A percentile compares a stretch with the other conserved stretches of the same genome.
Conservation (phyloP, 169 alveolate species). For the Cryptosporidium bovis region DNA sequence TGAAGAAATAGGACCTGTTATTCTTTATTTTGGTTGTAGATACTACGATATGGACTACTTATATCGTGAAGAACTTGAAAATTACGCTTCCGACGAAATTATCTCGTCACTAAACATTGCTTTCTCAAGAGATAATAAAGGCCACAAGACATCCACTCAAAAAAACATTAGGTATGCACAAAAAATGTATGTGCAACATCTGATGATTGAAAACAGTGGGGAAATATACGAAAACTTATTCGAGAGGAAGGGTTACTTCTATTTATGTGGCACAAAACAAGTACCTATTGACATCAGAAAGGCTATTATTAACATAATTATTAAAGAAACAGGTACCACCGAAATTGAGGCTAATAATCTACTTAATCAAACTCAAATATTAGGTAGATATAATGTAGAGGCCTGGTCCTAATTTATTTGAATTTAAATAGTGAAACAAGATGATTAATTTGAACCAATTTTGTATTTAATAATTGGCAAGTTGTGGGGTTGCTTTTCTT, state of each 20-base stretch:
- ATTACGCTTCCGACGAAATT: slow-evolving; percentile 76
- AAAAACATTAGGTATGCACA: slow-evolving; percentile 48
- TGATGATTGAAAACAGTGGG: slow-evolving; percentile 60
- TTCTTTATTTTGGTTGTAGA: slow-evolving; percentile 81
- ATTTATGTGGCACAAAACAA: slow-evolving; percentile 76
- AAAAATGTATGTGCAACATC: slow-evolving; percentile 81
- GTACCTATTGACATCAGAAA: slow-evolving; percentile 74
- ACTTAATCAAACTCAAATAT: slow-evolving; percentile 33
- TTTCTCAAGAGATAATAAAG: slow-evolving; percentile 79
- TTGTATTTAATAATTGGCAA: neutral
- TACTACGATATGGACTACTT: slow-evolving; percentile 79
- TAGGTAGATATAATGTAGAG: slow-evolving; percentile 77
- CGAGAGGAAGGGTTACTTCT: slow-evolving; percentile 74
- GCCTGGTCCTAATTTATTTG: slow-evolving; percentile 52
- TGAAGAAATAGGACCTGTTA: slow-evolving; percentile 77
- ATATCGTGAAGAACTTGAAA: slow-evolving; percentile 78
- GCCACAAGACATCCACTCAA: neutral
- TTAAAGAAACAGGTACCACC: slow-evolving; percentile 17
- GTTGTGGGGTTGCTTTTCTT: neutral
- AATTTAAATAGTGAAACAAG: too few species aligned
- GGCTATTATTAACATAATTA: slow-evolving; percentile 66
- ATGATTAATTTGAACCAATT: neutral
- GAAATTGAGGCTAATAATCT: slow-evolving; percentile 72
- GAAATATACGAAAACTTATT: slow-evolving; percentile 63
- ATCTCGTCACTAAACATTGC: slow-evolving; percentile 79